A percentile compares a stretch with the other conserved stretches of the same genome.
phyloP scores from a whole-genome alignment of 192 early-diverging fungal species.

The Podila horticola region DNA sequence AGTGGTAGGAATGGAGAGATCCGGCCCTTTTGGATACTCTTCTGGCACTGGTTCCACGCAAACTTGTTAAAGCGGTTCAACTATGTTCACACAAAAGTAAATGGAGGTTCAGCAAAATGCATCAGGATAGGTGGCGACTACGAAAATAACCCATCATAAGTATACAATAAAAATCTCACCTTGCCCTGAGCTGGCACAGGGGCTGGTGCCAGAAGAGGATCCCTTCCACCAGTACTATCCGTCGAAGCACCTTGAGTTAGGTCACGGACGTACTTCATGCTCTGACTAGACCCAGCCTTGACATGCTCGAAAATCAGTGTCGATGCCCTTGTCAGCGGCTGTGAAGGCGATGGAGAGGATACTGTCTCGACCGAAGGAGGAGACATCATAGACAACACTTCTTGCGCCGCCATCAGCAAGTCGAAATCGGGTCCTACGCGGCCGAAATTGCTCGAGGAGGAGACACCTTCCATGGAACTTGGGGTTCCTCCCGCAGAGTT shows the following conservation, averaged over 20 bases:
- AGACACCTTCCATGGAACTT: conserved; percentile 11
- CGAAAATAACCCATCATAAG: neutral
- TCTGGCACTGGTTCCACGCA: conserved; percentile 51
- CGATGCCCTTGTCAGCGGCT: neutral
- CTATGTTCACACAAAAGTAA: conserved; percentile 4
- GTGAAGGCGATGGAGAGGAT: conserved; percentile 3
- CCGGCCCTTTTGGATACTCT: conserved; percentile 34
- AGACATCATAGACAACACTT: conserved; percentile 37
- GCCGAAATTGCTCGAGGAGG: neutral
- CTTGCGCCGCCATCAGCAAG: conserved; percentile 40
- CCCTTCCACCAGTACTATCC: neutral
- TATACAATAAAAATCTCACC: neutral
- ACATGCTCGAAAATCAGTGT: conserved; percentile 32
- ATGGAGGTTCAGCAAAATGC: neutral
- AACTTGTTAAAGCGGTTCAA: conserved; percentile 58
- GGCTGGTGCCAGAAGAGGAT: neutral
- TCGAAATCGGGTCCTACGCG: conserved; percentile 34
- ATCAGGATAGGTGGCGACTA: neutral
- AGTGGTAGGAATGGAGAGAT: conserved; percentile 53
- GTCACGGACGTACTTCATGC: neutral
- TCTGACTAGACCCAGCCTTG: conserved; percentile 31
- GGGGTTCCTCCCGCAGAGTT: neutral
- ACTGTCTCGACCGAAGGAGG: neutral
- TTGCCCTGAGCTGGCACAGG: conserved; percentile 3
- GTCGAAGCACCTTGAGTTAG: neutral